These are phyloP conservation scores for Pisolithus marmoratus DNA, from an alignment of 768 basidiomycete genomes.

Conservation along the genomic window DNA sequence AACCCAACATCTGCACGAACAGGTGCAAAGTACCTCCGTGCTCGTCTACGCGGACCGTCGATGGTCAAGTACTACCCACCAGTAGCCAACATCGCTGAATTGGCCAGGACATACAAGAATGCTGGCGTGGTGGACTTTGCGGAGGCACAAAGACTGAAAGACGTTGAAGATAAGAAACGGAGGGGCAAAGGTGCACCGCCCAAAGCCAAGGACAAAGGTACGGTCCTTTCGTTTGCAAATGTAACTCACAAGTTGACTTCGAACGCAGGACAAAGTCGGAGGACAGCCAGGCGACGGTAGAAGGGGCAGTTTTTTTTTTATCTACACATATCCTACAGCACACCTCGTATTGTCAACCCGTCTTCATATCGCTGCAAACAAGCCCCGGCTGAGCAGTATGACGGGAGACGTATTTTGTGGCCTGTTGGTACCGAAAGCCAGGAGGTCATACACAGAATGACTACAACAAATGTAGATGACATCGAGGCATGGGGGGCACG, in stretches of 20 bases:
- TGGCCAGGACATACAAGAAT: conserved; percentile 48
- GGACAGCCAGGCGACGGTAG: conserved; percentile 40
- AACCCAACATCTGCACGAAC: conserved; percentile 80
- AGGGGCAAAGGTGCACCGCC: conserved; percentile 82
- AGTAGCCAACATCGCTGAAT: conserved; percentile 47
- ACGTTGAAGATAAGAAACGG: conserved; percentile 60
- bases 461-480: too few species aligned
- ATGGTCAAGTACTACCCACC: conserved; percentile 82
- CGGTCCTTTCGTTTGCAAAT: conserved; percentile 10
- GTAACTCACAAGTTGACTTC: conserved; percentile 24
- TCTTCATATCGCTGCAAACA: conserved; percentile 16
- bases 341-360: conserved; percentile 10
- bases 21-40: conserved; percentile 87
- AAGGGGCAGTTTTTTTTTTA: neutral
- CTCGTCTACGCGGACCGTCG: conserved; percentile 76
- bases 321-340: too few species aligned
- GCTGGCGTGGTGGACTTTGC: conserved; percentile 57
- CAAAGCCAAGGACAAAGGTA: conserved; percentile 69
- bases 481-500: too few species aligned
- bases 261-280: conserved; percentile 45
- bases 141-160: conserved; percentile 63
- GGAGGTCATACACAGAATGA: too few species aligned
- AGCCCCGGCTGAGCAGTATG: too few species aligned
- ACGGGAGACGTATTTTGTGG: too few species aligned
- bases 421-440: too few species aligned